Conservation (phyloP, 179 eudicot species). For the Beta lomatogona region DNA sequence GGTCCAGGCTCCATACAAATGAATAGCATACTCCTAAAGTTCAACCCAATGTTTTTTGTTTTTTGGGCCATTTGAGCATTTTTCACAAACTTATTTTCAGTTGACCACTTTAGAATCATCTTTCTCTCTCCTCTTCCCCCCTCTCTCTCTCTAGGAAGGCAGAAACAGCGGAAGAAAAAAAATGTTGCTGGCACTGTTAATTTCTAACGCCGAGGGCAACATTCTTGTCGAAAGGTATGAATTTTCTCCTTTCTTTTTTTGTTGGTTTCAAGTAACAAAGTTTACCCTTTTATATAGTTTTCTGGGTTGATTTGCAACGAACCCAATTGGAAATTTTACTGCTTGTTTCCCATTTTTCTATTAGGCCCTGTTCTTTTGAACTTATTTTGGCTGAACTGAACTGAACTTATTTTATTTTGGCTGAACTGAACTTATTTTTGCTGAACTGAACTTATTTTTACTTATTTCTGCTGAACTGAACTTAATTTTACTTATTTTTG, state of each 20-base stretch:
- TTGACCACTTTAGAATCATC: not conserved
- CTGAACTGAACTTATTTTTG: no score
- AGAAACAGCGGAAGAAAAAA: slow-evolving; percentile 15
- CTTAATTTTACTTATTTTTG: no score
- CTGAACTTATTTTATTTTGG: no score
- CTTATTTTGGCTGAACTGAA: no score
- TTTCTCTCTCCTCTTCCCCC: not conserved
- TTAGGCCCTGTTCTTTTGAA: no score
- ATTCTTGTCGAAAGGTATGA: slow-evolving; percentile 81
- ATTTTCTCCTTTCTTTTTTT: not conserved
- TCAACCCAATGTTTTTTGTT: no score
- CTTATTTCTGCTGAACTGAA: no score
- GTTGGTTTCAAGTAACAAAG: no score
- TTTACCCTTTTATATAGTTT: not conserved
- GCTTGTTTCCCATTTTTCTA: not conserved
- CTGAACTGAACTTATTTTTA: no score
- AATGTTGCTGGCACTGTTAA: slow-evolving; percentile 83
- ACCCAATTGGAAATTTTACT: not conserved
- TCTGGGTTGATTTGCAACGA: not conserved
- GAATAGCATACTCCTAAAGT: no score
- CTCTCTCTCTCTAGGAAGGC: slow-evolving; percentile 2
- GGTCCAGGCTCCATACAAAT: no score
- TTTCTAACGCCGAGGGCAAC: slow-evolving; percentile 94
- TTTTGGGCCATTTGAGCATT: not conserved
- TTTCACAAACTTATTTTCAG: not conserved